Conservation (phyloP, 129 eudicot species). For the Lactuca saligna region DNA sequence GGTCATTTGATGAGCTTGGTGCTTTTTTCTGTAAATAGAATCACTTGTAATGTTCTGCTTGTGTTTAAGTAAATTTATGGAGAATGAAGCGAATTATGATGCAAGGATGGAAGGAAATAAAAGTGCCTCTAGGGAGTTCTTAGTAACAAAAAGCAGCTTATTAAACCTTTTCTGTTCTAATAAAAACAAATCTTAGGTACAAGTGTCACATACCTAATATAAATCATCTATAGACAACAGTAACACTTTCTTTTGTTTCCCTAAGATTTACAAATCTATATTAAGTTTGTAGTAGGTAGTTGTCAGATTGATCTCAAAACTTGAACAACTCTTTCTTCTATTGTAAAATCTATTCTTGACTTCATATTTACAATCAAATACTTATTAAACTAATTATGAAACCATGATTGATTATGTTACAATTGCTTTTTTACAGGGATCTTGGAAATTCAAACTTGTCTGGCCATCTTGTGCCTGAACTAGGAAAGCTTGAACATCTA, state of each 20-base stretch:
- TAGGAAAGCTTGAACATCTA: constrained; percentile 85
- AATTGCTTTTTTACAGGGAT: constrained; percentile 53
- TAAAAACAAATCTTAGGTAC: too few relatives aligned
- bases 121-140: too few relatives aligned
- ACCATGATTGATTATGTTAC: constrained; percentile 4
- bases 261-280: not conserved
- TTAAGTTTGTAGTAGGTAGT: not conserved
- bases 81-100: too few relatives aligned
- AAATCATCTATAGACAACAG: too few relatives aligned
- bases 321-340: not conserved
- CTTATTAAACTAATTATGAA: constrained; percentile 4
- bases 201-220: too few relatives aligned
- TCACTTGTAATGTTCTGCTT: too few relatives aligned
- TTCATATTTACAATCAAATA: not conserved
- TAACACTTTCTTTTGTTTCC: not conserved
- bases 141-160: too few relatives aligned
- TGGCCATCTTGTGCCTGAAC: constrained; percentile 87
- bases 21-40: too few relatives aligned
- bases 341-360: not conserved
- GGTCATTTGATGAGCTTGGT: too few relatives aligned
- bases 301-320: not conserved
- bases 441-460: constrained; percentile 92
- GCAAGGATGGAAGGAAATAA: too few relatives aligned
- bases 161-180: too few relatives aligned
- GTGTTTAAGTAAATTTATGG: too few relatives aligned